Percentiles rank a stretch among this genome's conserved stretches.
These are phyloP conservation scores for Penicillium cinerascens DNA, from an alignment of 495 filamentous ascomycete species.

Conservation along the genomic window DNA sequence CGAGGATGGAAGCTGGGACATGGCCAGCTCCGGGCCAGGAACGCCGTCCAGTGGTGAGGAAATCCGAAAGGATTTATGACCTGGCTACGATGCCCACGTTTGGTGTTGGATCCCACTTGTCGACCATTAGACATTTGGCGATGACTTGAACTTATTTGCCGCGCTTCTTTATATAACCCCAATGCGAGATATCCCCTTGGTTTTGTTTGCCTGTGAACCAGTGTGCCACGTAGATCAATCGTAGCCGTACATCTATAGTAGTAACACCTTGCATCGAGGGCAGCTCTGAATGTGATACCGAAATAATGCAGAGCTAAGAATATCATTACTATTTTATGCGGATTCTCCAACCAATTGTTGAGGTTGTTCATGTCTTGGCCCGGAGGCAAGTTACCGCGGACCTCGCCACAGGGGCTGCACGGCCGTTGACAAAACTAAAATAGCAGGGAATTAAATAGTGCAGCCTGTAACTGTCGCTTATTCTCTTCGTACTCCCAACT, in stretches of 20 bases:
- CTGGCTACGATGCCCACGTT: slow-evolving; percentile 3
- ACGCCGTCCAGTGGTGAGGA: slow-evolving; percentile 45
- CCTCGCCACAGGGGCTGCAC: slow-evolving; percentile 12
- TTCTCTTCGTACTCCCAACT: neutral
- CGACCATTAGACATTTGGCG: neutral
- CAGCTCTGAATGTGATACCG: slow-evolving; percentile 2
- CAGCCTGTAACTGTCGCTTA: slow-evolving; percentile 15
- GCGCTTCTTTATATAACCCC: slow-evolving; percentile 16
- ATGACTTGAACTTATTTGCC: slow-evolving; percentile 16
- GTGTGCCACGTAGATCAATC: neutral
- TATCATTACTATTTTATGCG: neutral
- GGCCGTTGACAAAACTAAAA: neutral
- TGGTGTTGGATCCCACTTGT: neutral
- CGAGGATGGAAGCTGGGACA: slow-evolving; percentile 49
- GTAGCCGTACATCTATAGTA: neutral
- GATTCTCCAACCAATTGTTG: slow-evolving; percentile 4
- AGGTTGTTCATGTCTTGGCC: neutral
- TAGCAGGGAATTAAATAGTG: slow-evolving; percentile 12
- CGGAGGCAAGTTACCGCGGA: neutral
- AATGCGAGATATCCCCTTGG: slow-evolving; percentile 24
- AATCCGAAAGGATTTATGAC: slow-evolving; percentile 40
- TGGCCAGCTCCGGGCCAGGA: slow-evolving; percentile 39
- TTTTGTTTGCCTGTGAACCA: slow-evolving; percentile 1
- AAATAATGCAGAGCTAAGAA: neutral
- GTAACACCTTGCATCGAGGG: neutral